A percentile compares a stretch with the other conserved stretches of the same genome.
Evolutionary conservation across 2,329 filamentous ascomycete genomes (phyloP).

Genomic region (Fusarium sp.): DNA sequence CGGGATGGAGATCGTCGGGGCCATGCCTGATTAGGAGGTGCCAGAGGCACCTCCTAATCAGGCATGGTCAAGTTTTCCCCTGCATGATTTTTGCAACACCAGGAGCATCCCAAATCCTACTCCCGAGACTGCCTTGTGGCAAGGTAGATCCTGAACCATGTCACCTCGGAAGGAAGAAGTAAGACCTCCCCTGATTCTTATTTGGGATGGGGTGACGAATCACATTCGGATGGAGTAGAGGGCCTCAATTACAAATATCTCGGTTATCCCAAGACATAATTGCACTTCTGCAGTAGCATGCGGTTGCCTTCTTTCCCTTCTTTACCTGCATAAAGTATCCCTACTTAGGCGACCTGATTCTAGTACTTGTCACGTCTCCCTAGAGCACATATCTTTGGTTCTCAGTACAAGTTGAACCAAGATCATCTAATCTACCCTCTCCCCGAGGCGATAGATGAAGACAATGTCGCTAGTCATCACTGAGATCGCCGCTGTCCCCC

Average conservation of each 20-base stretch:
- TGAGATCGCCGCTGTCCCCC: background rate
- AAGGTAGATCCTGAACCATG: too few relatives aligned
- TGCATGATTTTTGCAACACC: too few relatives aligned
- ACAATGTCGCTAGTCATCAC: background rate
- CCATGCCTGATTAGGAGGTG: too few relatives aligned
- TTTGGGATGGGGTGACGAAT: too few relatives aligned
- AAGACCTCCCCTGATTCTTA: too few relatives aligned
- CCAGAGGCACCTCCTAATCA: too few relatives aligned
- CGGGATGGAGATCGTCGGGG: too few relatives aligned
- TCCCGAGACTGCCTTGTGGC: too few relatives aligned
- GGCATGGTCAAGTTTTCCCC: too few relatives aligned
- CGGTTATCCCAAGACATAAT: background rate
- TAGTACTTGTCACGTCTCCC: background rate
- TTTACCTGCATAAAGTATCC: background rate
- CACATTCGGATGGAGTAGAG: background rate
- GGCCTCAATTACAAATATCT: constrained; percentile 16
- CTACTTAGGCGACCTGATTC: background rate
- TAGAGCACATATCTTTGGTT: background rate
- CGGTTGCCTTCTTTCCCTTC: constrained; percentile 5
- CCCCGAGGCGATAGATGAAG: background rate
- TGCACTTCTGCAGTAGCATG: constrained; percentile 2
- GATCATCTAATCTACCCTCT: background rate
- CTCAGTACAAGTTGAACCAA: background rate
- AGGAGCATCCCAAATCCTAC: too few relatives aligned
- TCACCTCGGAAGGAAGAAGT: too few relatives aligned